Conservation (phyloP, 2,329 filamentous ascomycete species). For the Hypocreales sp. region DNA sequence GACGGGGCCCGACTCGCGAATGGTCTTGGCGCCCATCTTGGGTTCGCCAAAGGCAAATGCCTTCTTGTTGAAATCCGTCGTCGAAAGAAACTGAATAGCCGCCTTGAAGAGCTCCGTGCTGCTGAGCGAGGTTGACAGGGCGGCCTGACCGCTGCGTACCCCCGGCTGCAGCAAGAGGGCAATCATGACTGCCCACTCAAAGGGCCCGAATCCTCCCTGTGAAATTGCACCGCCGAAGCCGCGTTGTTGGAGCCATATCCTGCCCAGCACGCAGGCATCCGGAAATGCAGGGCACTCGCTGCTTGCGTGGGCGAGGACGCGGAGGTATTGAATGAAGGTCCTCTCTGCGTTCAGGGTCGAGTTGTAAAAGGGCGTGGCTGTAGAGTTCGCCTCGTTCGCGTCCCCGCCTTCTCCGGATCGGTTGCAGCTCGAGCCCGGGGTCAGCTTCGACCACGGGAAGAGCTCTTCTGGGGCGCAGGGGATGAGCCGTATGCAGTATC, state of each 20-base stretch:
- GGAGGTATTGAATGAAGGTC: conserved; percentile 58
- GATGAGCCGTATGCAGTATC: conserved; percentile 57
- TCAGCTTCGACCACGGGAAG: conserved; percentile 58
- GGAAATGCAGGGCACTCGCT: conserved; percentile 58
- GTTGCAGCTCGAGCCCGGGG: conserved; percentile 54
- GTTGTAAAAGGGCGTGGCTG: conserved; percentile 75
- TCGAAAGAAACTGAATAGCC: conserved; percentile 70
- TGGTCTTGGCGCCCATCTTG: conserved; percentile 15
- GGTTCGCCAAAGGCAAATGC: conserved; percentile 36
- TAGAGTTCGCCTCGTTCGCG: conserved; percentile 22
- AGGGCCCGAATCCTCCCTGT: conserved; percentile 76
- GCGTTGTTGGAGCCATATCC: conserved; percentile 78
- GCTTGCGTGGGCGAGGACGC: conserved; percentile 53
- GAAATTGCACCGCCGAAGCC: conserved; percentile 58
- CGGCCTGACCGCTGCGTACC: conserved; percentile 51
- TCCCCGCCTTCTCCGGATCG: conserved; percentile 35
- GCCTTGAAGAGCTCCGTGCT: conserved; percentile 93
- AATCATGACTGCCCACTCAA: conserved; percentile 76
- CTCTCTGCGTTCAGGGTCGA: conserved; percentile 67
- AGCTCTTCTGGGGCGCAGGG: conserved; percentile 53
- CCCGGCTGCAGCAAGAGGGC: conserved; percentile 70
- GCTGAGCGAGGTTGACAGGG: conserved; percentile 69
- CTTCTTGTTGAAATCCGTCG: conserved; percentile 54
- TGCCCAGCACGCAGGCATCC: conserved; percentile 75
- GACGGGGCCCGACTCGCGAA: conserved; percentile 41